Evolutionary conservation across 1,284 basidiomycete species (phyloP), one percentile per base, ranked within the genome.

Genomic region (Trichosporon sp.): DNA sequence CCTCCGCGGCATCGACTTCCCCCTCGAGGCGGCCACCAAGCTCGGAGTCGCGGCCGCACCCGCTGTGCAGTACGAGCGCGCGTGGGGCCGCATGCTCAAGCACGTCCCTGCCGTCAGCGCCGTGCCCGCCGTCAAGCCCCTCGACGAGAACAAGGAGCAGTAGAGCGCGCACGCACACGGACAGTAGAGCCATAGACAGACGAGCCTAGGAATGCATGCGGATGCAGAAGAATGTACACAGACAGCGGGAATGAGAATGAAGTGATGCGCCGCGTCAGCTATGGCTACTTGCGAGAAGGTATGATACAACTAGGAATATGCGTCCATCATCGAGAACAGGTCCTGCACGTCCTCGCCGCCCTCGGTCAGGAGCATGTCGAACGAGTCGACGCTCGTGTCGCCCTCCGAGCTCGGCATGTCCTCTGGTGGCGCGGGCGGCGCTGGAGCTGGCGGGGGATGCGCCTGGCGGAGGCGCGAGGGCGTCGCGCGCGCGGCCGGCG

Each of bases 81-180:
- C 86, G 0, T 91, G 87, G 87, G 78, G 79, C 29, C 70, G 83
- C 44, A 84, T 89, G 84, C 67, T 68, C 15, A 31, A 60, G 56
- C 56, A 60, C 18, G 56, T 31, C 6, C 27, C 27, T 12, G 27
- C 56, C 11, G 27, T 60, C 9, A 60, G 27, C 15, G 56, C 56
- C 29, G 56, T 60, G 47, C 47, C 47, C 47, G 15, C 21, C 7
- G 47, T 51, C 47, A 25, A 51, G 21, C 47, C 47, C 21, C 47
- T 51, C 7, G 47, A 51, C 11, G 23, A 51, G 47, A 9, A 25
- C 11, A 51, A 51, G 47, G 47, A 51, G 47, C n/a, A 51, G 47
- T 21, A 51, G 34, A 51, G 23, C 47, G n/a, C 42, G 9, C 15
- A 18, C 44, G 44, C n/a, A n/a, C n/a, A n/a, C n/a, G n/a, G n/a